Base-by-base conservation (phyloP, 2,329 filamentous ascomycete species). In the Botrytis medusae region DNA sequence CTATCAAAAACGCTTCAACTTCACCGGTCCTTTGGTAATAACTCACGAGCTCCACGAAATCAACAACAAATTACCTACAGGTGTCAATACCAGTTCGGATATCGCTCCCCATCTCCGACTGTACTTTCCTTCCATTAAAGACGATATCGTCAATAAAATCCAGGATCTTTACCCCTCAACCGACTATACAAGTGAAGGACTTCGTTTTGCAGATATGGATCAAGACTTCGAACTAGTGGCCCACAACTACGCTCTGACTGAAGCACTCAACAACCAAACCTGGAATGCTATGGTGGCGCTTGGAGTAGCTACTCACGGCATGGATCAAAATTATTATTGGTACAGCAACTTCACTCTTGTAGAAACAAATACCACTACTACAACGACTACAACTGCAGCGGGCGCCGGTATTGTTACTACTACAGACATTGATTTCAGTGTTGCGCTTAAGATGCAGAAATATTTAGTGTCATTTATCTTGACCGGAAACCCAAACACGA, bases 281-380 rank as follows among this genome's bases (percentile, higher is more conserved):
- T 83, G 81, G 81, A 83, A 83, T 73, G 81, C 79, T 1, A 76
- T 79, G 77, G 79, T 82, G 34, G 78, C 77, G 20, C 74, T 83
- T 4, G 80, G 75, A 34, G 32, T 74, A 20, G 79, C 82, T 32
- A 81, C 79, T 12, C 81, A 83, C 72, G 81, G 82, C 8, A 82
- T 81, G 8, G 81, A 82, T 75, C 81, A 82, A 74, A 78, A 75
- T 51, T 82, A 82, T 75, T 82, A 82, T 75, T 83, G 80, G 77
- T 81, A 80, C 72, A 76, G 72, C 71, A 80, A 77, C 16, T 78
- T 77, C 64, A 77, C 76, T 12, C 77, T 79, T 16, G 76, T 77
- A 4, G 60, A 32, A n/a, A 71, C 71, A 1, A 77, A 74, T 29
- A 72, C 72, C 37, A 74, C 73, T 12, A 62, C 75, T 2, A 77